phyloP scores from a whole-genome alignment of 164 flowering plant genomes.

The Macadamia integrifolia region DNA sequence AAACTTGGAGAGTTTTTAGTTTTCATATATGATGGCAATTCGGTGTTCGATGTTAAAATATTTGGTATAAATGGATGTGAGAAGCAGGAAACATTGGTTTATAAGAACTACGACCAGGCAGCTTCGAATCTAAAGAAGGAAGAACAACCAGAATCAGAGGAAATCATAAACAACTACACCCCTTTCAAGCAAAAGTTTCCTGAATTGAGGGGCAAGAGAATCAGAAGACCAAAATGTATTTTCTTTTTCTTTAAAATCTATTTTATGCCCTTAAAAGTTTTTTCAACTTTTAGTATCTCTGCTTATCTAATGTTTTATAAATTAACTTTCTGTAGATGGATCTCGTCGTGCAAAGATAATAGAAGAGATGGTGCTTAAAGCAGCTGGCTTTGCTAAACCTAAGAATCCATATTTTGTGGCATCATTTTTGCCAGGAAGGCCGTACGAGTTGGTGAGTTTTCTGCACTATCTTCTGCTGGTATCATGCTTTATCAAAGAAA shows the following conservation, averaged over 20 bases:
- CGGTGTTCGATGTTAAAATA: slow-evolving; percentile 15
- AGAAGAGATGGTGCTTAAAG: background rate
- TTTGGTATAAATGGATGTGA: slow-evolving; percentile 24
- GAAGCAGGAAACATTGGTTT: slow-evolving; percentile 9
- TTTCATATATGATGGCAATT: slow-evolving; percentile 13
- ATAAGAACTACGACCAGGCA: background rate
- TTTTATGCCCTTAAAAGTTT: background rate
- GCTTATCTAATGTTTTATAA: background rate
- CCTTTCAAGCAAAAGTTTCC: background rate
- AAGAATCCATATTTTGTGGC: slow-evolving; percentile 9
- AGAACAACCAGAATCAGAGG: slow-evolving; percentile 7
- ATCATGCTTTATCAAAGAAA: too few relatives aligned
- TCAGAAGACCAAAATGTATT: slow-evolving; percentile 2
- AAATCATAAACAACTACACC: background rate
- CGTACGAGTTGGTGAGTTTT: slow-evolving; percentile 9
- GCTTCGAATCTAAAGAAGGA: slow-evolving; percentile 4
- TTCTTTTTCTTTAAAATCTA: slow-evolving; percentile 6
- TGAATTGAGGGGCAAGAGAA: background rate
- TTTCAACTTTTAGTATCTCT: background rate
- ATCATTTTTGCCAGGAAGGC: background rate
- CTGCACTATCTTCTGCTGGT: background rate
- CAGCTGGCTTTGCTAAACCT: background rate
- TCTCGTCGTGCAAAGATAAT: background rate
- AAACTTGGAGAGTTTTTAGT: slow-evolving; percentile 21
- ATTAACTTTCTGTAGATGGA: background rate